phyloP scores from a whole-genome alignment of 2,329 filamentous ascomycete genomes.

The Paracoccidioides lutzii region DNA sequence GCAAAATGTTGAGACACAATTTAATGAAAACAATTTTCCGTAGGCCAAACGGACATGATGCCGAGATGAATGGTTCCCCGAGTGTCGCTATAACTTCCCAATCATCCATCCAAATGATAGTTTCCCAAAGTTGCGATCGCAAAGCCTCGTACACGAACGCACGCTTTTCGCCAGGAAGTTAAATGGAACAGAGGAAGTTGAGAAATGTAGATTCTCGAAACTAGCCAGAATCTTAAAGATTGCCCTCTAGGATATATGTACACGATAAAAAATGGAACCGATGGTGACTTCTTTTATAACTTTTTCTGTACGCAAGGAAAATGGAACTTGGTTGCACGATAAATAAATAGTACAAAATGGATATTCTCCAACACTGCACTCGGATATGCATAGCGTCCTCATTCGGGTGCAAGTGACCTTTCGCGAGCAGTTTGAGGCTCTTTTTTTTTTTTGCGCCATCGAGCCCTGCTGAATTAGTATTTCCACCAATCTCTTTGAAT shows the following conservation, averaged over 20 bases:
- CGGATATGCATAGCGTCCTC: not conserved
- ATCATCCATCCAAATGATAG: not conserved
- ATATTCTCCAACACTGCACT: slow-evolving; percentile 16
- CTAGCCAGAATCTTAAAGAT: not conserved
- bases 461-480: not conserved
- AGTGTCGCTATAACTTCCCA: not conserved
- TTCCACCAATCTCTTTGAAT: not conserved
- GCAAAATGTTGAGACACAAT: not conserved
- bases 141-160: not conserved
- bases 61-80: too few relatives aligned
- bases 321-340: slow-evolving; percentile 24
- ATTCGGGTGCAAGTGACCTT: not conserved
- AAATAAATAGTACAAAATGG: slow-evolving; percentile 25
- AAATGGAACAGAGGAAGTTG: not conserved
- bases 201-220: not conserved
- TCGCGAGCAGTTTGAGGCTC: not conserved
- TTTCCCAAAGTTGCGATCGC: not conserved
- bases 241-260: slow-evolving; percentile 19
- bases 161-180: not conserved
- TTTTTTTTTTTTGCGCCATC: not conserved
- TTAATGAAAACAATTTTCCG: too few relatives aligned
- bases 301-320: slow-evolving; percentile 30
- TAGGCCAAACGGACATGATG: too few relatives aligned
- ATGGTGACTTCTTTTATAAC: slow-evolving; percentile 19
- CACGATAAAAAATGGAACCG: slow-evolving; percentile 27